Percentiles rank a stretch among this genome's conserved stretches.
phyloP scores from a whole-genome alignment of 257 asterid species.

The Eustoma russellianum region DNA sequence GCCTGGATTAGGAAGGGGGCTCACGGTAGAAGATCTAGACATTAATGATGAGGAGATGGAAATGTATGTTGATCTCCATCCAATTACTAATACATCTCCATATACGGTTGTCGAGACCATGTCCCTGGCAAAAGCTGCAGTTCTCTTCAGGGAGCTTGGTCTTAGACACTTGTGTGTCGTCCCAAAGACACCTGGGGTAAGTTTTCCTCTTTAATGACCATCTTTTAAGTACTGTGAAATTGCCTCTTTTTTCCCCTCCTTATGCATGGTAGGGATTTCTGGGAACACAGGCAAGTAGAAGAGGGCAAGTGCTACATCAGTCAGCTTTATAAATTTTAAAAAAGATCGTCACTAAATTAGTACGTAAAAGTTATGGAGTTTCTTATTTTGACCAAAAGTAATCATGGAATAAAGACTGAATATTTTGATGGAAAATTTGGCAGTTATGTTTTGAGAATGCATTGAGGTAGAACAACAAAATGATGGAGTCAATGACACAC shows the following conservation, averaged over 20 bases:
- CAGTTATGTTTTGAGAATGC: too few relatives aligned
- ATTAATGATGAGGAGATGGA: constrained; percentile 69
- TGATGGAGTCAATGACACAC: too few relatives aligned
- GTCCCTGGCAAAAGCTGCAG: constrained; percentile 94
- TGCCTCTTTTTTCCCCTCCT: too few relatives aligned
- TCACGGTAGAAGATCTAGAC: constrained; percentile 63
- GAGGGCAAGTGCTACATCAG: too few relatives aligned
- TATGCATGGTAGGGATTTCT: too few relatives aligned
- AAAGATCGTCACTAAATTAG: too few relatives aligned
- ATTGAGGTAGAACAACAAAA: too few relatives aligned
- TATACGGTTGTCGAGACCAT: constrained; percentile 84
- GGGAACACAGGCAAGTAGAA: too few relatives aligned
- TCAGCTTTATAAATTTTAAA: too few relatives aligned
- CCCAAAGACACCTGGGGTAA: constrained; percentile 73
- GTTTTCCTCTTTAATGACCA: neutral
- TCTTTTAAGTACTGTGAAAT: too few relatives aligned
- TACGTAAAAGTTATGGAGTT: too few relatives aligned
- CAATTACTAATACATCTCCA: constrained; percentile 78
- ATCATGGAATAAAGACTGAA: neutral
- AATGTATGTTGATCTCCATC: constrained; percentile 87
- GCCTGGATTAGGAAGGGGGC: constrained; percentile 90
- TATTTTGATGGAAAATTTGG: neutral
- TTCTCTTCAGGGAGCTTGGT: constrained; percentile 74
- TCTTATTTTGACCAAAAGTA: too few relatives aligned
- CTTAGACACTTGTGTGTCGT: constrained; percentile 83